A percentile compares a stretch with the other conserved stretches of the same genome.
Evolutionary conservation across 108 stramenopile species (phyloP).

Genomic region (Aurantiochytrium sp.): DNA sequence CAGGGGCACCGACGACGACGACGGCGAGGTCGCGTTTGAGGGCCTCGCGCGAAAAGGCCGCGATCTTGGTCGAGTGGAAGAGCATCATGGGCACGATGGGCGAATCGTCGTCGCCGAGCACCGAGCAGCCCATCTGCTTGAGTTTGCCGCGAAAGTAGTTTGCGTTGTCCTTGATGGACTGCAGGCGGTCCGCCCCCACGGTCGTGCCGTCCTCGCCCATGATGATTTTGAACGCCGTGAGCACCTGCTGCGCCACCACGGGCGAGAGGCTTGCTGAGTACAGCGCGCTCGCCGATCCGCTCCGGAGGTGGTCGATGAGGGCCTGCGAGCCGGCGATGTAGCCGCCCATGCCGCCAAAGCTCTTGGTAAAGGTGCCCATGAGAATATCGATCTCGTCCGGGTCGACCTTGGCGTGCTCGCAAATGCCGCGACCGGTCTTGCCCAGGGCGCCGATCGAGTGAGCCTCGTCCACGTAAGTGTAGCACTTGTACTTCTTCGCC

Average conservation of each 20-base stretch:
- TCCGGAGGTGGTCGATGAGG: conserved; percentile 72
- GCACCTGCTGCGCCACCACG: conserved; percentile 85
- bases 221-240: conserved; percentile 83
- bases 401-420: conserved; percentile 91
- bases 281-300: conserved; percentile 73
- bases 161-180: conserved; percentile 83
- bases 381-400: conserved; percentile 88
- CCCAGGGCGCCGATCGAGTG: conserved; percentile 98
- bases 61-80: conserved; percentile 94
- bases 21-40: conserved; percentile 92
- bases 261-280: conserved; percentile 89
- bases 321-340: conserved; percentile 86
- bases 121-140: conserved; percentile 88
- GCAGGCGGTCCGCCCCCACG: conserved; percentile 78
- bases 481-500: conserved; percentile 88
- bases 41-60: conserved; percentile 94
- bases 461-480: conserved; percentile 91
- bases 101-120: conserved; percentile 88
- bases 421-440: conserved; percentile 83
- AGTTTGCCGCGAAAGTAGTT: conserved; percentile 91
- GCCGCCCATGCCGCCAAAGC: conserved; percentile 98
- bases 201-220: conserved; percentile 89
- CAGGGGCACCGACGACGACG: conserved; percentile 97
- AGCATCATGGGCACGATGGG: conserved; percentile 97
- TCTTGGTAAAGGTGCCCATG: conserved; percentile 99